Evolutionary conservation across 2,329 filamentous ascomycete species (phyloP).

Genomic region (Parafenestella ontariensis): DNA sequence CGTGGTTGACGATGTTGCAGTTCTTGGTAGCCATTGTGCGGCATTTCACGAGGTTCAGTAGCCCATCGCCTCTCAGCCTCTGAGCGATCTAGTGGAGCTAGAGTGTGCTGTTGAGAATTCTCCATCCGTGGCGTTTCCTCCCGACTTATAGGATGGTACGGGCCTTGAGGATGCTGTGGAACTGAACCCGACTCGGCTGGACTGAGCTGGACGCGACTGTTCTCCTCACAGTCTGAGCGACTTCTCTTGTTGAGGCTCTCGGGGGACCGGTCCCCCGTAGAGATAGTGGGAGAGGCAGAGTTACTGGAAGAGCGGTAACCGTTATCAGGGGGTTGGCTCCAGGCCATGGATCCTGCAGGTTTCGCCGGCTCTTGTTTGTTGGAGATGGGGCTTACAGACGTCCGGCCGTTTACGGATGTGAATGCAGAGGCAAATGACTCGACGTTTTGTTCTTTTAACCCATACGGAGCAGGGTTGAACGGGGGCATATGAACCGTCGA

Average conservation of each 20-base stretch:
- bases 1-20: slow-evolving; percentile 36
- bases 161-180: slow-evolving; percentile 46
- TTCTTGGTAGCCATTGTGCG: slow-evolving; percentile 33
- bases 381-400: slow-evolving; percentile 33
- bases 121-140: slow-evolving; percentile 34
- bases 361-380: slow-evolving; percentile 30
- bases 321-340: slow-evolving; percentile 26
- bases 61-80: slow-evolving; percentile 40
- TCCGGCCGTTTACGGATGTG: slow-evolving; percentile 46
- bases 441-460: slow-evolving; percentile 35
- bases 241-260: slow-evolving; percentile 64
- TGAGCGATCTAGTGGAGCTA: slow-evolving; percentile 38
- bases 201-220: slow-evolving; percentile 48
- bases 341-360: slow-evolving; percentile 21
- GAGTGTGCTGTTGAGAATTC: slow-evolving; percentile 26
- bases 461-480: slow-evolving; percentile 37
- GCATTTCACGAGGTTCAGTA: slow-evolving; percentile 33
- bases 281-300: slow-evolving; percentile 30
- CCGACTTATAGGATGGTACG: slow-evolving; percentile 50
- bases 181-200: slow-evolving; percentile 41
- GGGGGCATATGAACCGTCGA: slow-evolving; percentile 43
- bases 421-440: slow-evolving; percentile 42
- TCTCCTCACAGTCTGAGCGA: slow-evolving; percentile 66
- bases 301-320: slow-evolving; percentile 25
- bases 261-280: slow-evolving; percentile 29